phyloP scores from a whole-genome alignment of 768 basidiomycete genomes.

The Russula emetica region DNA sequence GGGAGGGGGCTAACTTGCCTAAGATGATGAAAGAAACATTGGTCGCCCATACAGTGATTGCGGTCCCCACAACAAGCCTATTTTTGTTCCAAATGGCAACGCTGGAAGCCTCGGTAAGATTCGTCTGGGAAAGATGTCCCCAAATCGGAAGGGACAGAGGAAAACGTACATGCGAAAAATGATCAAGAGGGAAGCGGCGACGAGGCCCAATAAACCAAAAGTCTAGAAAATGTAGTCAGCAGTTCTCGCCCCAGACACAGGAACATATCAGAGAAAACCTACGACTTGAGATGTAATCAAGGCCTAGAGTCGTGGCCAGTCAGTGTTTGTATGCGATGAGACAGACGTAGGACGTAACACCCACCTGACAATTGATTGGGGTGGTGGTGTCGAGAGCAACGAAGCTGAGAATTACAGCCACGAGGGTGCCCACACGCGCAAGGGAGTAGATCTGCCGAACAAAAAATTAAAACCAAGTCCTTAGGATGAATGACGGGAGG shows the following conservation, averaged over 20 bases:
- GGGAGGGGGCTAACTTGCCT: neutral
- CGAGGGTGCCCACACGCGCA: neutral
- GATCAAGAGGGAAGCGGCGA: neutral
- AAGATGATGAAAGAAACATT: neutral
- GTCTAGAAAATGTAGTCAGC: neutral
- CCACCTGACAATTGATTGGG: neutral
- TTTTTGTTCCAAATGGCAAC: constrained; percentile 2
- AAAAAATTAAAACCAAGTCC: too few relatives aligned
- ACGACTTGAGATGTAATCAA: neutral
- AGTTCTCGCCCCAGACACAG: neutral
- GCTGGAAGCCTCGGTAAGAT: neutral
- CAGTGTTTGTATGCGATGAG: neutral
- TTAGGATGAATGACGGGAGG: neutral
- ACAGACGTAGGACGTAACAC: neutral
- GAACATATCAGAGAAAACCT: neutral
- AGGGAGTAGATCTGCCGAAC: neutral
- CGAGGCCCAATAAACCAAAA: neutral
- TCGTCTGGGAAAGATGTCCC: neutral
- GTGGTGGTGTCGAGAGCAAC: neutral
- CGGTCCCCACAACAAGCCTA: neutral
- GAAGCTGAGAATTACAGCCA: neutral
- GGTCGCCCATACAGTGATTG: neutral
- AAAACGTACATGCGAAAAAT: neutral
- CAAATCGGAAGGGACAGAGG: neutral
- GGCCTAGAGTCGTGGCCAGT: neutral